Evolutionary conservation across 2,329 filamentous ascomycete genomes (phyloP), one percentile per base, ranked within the genome.

Genomic region (Dactylonectria estremocensis): DNA sequence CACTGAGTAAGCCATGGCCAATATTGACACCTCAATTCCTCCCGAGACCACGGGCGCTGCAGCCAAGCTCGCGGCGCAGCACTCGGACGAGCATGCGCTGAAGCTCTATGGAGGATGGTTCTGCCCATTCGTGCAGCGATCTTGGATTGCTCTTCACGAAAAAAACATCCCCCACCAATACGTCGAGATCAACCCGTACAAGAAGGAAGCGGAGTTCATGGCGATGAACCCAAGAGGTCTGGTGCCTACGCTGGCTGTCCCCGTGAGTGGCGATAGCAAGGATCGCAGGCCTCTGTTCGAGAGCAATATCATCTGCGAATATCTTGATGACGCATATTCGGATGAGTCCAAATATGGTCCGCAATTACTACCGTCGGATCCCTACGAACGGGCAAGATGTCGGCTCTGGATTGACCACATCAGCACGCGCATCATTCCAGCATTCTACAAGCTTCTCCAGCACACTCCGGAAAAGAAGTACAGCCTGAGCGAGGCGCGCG

Each of bases 61-160:
- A 0, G 85, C 84, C 45, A 56, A 76, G 13, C 80, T 88, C 54
- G 87, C 84, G 0, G 80, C 80, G 13, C 71, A 78, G 10, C 86
- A 89, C 76, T 72, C 81, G 8, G 75, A 78, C 18, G 83, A 87
- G 37, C 83, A 90, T 37, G 79, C 80, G 5, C 80, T 92, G 35
- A 92, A 92, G 78, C 84, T 94, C 13, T 94, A 93, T 79, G 89
- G 89, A 14, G 90, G 90, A 70, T 95, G 92, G 92, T 94, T 94
- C 84, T 95, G 87, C 72, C 88, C 88, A 14, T 90, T 89, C 70
- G 87, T 94, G 5, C 92, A 95, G 81, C 87, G 92, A 18, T 86
- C 87, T 14, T 94, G 92, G 91, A 90, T 94, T 68, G 88, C 91
- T 1, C 85, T 95, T 11, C 87, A 90, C 74, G 92, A 95, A 78